A percentile compares a stretch with the other conserved stretches of the same genome.
These are phyloP conservation scores for Xylariaceae sp. DNA, from an alignment of 2,329 filamentous ascomycete genomes.

Conservation along the genomic window DNA sequence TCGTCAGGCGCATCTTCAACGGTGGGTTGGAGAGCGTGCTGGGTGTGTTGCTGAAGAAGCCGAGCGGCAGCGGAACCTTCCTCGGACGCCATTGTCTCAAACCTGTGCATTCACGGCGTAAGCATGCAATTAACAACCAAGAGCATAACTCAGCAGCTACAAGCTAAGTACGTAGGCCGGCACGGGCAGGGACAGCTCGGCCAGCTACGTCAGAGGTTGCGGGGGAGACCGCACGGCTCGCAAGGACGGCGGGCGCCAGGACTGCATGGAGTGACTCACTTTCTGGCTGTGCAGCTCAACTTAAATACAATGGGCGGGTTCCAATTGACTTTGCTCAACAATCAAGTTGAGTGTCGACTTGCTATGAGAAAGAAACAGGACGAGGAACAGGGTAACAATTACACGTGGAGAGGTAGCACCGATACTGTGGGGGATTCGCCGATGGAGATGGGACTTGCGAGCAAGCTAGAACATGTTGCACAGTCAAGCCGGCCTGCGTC, in stretches of 20 bases:
- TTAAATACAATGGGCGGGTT: conserved; percentile 13
- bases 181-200: neutral
- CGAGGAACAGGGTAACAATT: conserved; percentile 21
- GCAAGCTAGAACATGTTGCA: conserved; percentile 29
- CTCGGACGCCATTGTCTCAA: conserved; percentile 41
- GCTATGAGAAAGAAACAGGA: no score
- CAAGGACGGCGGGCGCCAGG: neutral
- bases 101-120: conserved; percentile 1
- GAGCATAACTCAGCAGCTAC: neutral
- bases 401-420: conserved; percentile 28
- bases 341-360: conserved; percentile 17
- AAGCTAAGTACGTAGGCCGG: no score
- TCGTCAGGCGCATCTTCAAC: conserved; percentile 76
- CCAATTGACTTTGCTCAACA: conserved; percentile 23
- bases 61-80: conserved; percentile 54
- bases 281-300: conserved; percentile 10
- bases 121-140: neutral
- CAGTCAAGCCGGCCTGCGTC: conserved; percentile 14
- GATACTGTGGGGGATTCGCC: conserved; percentile 22
- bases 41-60: conserved; percentile 58
- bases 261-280: conserved; percentile 15
- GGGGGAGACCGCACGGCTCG: neutral
- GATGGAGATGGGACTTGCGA: conserved; percentile 15
- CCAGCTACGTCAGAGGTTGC: neutral
- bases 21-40: conserved; percentile 53